Conservation (phyloP, 2,329 filamentous ascomycete species). For the Scolecobasidium constrictum region DNA sequence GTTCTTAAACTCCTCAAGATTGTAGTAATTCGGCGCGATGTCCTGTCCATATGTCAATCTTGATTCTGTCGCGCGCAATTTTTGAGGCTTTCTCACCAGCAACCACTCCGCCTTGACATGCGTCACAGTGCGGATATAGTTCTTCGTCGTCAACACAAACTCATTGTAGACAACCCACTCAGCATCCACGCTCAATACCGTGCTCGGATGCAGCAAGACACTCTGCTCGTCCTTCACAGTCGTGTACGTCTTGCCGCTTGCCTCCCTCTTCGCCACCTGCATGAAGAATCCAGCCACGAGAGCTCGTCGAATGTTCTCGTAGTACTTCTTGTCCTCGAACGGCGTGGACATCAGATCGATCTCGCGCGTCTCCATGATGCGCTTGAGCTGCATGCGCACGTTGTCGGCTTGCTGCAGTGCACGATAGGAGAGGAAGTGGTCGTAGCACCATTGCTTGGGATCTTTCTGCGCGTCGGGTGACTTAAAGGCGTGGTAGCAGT, state of each 20-base stretch:
- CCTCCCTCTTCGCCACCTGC: conserved; percentile 94
- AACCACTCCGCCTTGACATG: conserved; percentile 91
- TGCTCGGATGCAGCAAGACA: conserved; percentile 87
- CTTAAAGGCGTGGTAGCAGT: conserved; percentile 98
- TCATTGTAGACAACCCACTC: conserved; percentile 99
- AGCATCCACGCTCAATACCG: conserved; percentile 74
- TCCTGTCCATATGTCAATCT: conserved; percentile 45
- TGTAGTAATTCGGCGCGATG: conserved; percentile 88
- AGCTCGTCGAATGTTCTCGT: conserved; percentile 89
- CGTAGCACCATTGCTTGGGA: conserved; percentile 86
- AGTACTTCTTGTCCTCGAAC: conserved; percentile 95
- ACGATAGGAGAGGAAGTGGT: conserved; percentile 86
- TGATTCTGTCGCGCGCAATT: not conserved
- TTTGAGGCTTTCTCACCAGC: conserved; percentile 46
- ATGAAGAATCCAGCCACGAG: conserved; percentile 97
- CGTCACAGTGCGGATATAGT: conserved; percentile 92
- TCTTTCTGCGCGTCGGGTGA: conserved; percentile 57
- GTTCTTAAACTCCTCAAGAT: conserved; percentile 69
- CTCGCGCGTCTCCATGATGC: conserved; percentile 91
- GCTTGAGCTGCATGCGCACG: conserved; percentile 79
- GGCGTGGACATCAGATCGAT: conserved; percentile 79
- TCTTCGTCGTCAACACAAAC: conserved; percentile 95
- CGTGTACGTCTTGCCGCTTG: conserved; percentile 77
- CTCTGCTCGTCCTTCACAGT: conserved; percentile 96
- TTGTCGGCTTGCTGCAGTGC: conserved; percentile 89